Evolutionary conservation across 805 yeast genomes (phyloP).

Genomic region (Yarrowia porcina): DNA sequence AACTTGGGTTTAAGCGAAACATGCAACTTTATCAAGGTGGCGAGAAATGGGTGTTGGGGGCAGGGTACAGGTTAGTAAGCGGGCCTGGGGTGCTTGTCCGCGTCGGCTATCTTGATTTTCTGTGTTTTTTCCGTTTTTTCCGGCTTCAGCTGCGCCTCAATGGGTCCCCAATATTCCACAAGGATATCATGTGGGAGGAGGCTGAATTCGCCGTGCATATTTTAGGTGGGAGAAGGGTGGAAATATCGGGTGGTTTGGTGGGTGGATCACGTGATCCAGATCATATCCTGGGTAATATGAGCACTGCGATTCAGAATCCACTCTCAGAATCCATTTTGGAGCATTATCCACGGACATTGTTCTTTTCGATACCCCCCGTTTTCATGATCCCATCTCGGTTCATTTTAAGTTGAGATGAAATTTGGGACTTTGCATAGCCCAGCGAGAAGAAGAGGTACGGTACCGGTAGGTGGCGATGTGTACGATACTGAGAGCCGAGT

Average conservation of each 20-base stretch:
- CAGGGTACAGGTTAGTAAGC: too few species aligned
- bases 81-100: too few species aligned
- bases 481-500: too few species aligned
- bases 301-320: too few species aligned
- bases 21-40: not conserved
- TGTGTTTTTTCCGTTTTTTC: not conserved
- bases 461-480: too few species aligned
- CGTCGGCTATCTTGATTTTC: not conserved
- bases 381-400: too few species aligned
- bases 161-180: too few species aligned
- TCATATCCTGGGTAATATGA: not conserved
- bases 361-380: too few species aligned
- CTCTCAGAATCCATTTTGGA: not conserved
- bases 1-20: constrained; percentile 4
- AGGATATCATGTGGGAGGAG: not conserved
- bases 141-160: not conserved
- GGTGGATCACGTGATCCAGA: not conserved
- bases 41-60: not conserved
- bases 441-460: not conserved
- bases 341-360: not conserved
- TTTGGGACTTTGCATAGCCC: not conserved
- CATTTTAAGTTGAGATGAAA: constrained; percentile 1
- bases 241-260: not conserved
- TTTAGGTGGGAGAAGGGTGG: not conserved
- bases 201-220: not conserved